phyloP scores from a whole-genome alignment of 768 basidiomycete genomes.

The Tulasnella sp. region DNA sequence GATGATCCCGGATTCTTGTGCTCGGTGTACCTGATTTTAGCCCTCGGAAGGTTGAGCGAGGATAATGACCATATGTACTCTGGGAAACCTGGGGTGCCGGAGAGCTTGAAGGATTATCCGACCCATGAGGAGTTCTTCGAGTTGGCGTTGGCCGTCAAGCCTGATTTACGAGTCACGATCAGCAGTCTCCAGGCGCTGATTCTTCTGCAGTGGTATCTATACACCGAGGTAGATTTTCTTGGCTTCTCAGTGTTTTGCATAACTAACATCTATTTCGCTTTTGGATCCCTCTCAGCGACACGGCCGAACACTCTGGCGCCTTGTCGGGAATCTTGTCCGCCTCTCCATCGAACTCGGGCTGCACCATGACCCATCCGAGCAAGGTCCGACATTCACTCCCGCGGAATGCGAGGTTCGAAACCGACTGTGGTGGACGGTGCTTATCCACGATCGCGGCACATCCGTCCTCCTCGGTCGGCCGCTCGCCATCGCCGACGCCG shows the following conservation, averaged over 20 bases:
- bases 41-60: conserved; percentile 72
- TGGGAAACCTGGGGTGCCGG: neutral
- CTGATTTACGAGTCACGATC: conserved; percentile 71
- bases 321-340: conserved; percentile 74
- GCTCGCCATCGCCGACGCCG: conserved; percentile 69
- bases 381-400: conserved; percentile 52
- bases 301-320: conserved; percentile 81
- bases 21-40: conserved; percentile 64
- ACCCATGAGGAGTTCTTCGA: conserved; percentile 78
- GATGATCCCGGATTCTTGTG: conserved; percentile 72
- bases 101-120: conserved; percentile 42
- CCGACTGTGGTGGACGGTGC: conserved; percentile 73
- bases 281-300: conserved; percentile 55
- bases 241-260: neutral
- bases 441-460: conserved; percentile 79
- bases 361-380: conserved; percentile 71
- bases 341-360: conserved; percentile 74
- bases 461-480: conserved; percentile 80
- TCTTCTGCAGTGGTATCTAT: conserved; percentile 79
- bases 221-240: conserved; percentile 54
- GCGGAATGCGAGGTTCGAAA: conserved; percentile 71
- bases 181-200: conserved; percentile 76
- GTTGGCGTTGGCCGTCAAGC: conserved; percentile 63
- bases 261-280: too few relatives aligned
- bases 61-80: conserved; percentile 46